Evolutionary conservation across 192 early-diverging fungal species (phyloP).

Genomic region (Entophlyctis helioformis): DNA sequence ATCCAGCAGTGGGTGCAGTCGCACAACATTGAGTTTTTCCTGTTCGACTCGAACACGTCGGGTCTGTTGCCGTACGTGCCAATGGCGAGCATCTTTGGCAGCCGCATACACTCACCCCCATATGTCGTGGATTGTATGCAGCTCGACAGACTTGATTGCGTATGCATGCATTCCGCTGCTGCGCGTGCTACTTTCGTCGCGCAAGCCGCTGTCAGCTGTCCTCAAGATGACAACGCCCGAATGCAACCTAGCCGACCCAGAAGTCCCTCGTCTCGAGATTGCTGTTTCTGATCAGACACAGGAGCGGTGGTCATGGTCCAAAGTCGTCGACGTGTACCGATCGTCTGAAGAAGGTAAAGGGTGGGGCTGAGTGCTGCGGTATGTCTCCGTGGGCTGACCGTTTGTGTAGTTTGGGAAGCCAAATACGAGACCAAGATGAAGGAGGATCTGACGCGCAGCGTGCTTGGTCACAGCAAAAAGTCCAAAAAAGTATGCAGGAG

Average conservation of each 20-base stretch:
- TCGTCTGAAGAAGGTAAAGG: constrained; percentile 16
- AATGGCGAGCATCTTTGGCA: neutral
- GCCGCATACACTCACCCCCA: neutral
- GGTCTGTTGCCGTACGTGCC: neutral
- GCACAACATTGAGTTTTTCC: constrained; percentile 16
- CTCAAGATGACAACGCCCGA: constrained; percentile 11
- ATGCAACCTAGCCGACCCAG: neutral
- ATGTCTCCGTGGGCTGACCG: no score
- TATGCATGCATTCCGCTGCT: constrained; percentile 16
- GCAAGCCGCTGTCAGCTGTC: constrained; percentile 17
- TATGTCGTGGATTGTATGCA: neutral
- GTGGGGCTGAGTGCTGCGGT: neutral
- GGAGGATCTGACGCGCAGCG: constrained; percentile 4
- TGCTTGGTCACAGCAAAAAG: no score
- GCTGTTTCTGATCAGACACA: constrained; percentile 19
- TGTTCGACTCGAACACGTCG: constrained; percentile 14
- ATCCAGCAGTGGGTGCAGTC: constrained; percentile 27
- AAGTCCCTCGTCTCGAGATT: constrained; percentile 14
- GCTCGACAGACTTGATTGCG: constrained; percentile 16
- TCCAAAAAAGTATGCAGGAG: no score
- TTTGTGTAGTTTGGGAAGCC: constrained; percentile 10
- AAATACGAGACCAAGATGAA: constrained; percentile 10
- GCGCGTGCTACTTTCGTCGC: constrained; percentile 15
- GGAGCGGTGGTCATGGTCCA: constrained; percentile 28
- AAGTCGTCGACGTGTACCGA: constrained; percentile 17